Evolutionary conservation across 352 stramenopile genomes (phyloP), one percentile per base, ranked within the genome.

Genomic region (Elongisporangium prolatum): DNA sequence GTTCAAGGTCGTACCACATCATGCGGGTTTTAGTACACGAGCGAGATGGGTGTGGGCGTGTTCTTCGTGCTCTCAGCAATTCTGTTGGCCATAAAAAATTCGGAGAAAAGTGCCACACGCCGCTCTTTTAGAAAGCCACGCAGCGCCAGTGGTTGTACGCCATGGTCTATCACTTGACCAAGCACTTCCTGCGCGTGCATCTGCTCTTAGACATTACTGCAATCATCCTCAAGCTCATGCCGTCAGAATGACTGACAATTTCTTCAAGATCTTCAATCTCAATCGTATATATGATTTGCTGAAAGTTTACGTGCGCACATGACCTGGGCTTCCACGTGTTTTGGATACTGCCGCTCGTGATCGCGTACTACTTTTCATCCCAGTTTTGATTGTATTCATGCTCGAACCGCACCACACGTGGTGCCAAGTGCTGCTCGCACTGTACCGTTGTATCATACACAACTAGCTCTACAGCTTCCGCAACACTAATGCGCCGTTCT

Each of bases 41-140:
- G 75, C 14, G 60, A 56, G 21, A 56, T 72, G 4, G 72, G 64
- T 3, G 72, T 82, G 11, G 72, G 78, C 52, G 17, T 57, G 11
- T 78, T 82, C 59, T 78, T 82, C 52, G 72, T 82, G 37, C 59
- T 81, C 10, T 81, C 72, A 17, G 60, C 67, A 7, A 78, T 81
- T 38, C 58, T 78, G 11, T 60, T 78, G 59, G 34, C 75, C 4
- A 72, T 77, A n/a, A n/a, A n/a, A n/a, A n/a, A n/a, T n/a, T n/a
- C n/a, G 21, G 73, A 77, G 51, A 65, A 63, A 78, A 71, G 48
- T 63, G 53, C 21, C 65, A 62, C 0, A 20, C 62, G 20, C 22
- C 78, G 17, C 14, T 73, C 14, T 20, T 55, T 8, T 60, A 71
- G 47, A 37, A 56, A 14, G 61, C 61, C 2, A 69, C 44, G 16